These are phyloP conservation scores for Trichopus zeylanicus DNA, from an alignment of 116 monocot genomes.

Conservation along the genomic window DNA sequence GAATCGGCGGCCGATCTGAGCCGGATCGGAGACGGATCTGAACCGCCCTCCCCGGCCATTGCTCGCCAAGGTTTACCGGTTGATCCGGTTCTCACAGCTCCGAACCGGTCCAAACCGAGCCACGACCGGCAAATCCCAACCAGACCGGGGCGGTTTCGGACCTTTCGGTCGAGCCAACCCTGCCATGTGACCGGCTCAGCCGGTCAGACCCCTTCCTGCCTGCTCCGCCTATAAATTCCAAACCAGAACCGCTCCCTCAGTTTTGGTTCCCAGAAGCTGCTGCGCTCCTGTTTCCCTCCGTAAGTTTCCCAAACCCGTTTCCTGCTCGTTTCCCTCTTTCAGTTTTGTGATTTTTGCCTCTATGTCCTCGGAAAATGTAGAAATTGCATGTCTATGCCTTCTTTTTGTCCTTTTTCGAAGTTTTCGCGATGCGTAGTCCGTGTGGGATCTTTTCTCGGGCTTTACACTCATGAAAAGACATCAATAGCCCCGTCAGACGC, in stretches of 20 bases:
- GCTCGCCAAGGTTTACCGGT: slow-evolving; percentile 13
- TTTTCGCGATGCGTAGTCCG: no score
- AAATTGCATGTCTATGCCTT: no score
- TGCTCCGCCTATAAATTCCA: slow-evolving; percentile 15
- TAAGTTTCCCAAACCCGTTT: not conserved
- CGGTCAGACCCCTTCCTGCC: slow-evolving; percentile 25
- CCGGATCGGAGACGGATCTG: no score
- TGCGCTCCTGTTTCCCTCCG: not conserved
- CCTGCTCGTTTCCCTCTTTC: not conserved
- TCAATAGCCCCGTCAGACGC: no score
- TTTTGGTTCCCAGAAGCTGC: slow-evolving; percentile 7
- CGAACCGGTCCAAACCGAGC: slow-evolving; percentile 21
- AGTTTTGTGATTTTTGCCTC: not conserved
- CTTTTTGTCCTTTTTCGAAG: no score
- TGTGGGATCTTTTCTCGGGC: no score
- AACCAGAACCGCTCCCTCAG: slow-evolving; percentile 33
- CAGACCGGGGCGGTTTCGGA: not conserved
- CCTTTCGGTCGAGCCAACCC: not conserved
- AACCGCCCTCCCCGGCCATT: no score
- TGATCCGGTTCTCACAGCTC: slow-evolving; percentile 17
- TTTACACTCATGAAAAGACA: no score
- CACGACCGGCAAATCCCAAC: slow-evolving; percentile 4
- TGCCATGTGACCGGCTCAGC: slow-evolving; percentile 31
- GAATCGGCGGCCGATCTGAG: slow-evolving; percentile 34
- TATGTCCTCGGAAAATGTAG: not conserved